Percentiles rank a stretch among this genome's conserved stretches.
Conservation (phyloP, 2,329 filamentous ascomycete species). For the Didymella pomorum region DNA sequence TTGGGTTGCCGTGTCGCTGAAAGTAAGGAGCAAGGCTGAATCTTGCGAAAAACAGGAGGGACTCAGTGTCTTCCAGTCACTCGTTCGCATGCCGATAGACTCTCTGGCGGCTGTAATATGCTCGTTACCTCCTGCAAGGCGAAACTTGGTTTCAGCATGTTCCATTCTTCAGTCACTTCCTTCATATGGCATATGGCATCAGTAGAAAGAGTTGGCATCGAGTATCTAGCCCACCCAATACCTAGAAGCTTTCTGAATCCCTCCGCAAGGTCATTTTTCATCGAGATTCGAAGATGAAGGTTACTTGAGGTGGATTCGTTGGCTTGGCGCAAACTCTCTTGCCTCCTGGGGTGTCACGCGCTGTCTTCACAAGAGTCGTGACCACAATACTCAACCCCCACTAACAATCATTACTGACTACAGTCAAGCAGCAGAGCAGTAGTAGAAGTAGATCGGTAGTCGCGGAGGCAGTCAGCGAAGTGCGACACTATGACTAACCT, state of each 20-base stretch:
- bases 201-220: no score
- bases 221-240: no score
- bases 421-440: neutral
- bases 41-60: no score
- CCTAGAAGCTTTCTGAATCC: neutral
- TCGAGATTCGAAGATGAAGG: neutral
- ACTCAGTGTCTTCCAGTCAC: no score
- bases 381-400: neutral
- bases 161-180: no score
- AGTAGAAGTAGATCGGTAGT: neutral
- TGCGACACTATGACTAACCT: neutral
- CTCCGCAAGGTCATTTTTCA: neutral
- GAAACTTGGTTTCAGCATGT: no score
- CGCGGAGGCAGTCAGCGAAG: neutral
- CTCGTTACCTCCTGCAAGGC: no score
- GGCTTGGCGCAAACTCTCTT: constrained; percentile 14
- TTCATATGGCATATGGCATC: no score
- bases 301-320: neutral
- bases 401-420: neutral
- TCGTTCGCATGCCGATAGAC: no score
- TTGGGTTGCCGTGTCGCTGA: neutral
- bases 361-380: neutral
- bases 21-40: no score
- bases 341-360: neutral
- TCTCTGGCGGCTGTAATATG: no score